A percentile compares a stretch with the other conserved stretches of the same genome.
Evolutionary conservation across 148 eudicot species (phyloP).

Genomic region (Nepenthes mirabilis): DNA sequence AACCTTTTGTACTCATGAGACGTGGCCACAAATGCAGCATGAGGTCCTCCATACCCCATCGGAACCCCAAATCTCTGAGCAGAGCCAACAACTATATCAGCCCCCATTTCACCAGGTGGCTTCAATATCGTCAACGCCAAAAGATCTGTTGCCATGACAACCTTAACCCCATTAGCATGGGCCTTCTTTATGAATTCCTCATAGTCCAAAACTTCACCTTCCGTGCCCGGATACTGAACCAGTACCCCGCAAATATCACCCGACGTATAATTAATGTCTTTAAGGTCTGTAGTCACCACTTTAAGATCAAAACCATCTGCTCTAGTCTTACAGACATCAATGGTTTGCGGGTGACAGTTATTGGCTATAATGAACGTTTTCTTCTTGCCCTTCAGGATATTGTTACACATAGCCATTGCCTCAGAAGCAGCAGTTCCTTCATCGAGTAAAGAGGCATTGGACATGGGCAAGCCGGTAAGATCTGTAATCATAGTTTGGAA

Average conservation of each 20-base stretch:
- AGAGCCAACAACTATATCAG: constrained; percentile 88
- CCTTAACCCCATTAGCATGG: constrained; percentile 80
- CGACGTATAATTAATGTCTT: constrained; percentile 58
- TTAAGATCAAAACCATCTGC: constrained; percentile 83
- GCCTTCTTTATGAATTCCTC: constrained; percentile 85
- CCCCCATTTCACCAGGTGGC: constrained; percentile 91
- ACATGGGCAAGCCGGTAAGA: constrained; percentile 85
- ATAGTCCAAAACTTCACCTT: constrained; percentile 84
- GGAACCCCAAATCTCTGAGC: constrained; percentile 99
- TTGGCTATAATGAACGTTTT: constrained; percentile 74
- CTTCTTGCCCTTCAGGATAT: constrained; percentile 73
- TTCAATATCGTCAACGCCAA: constrained; percentile 87
- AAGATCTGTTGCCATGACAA: constrained; percentile 86
- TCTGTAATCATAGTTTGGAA: constrained; percentile 82
- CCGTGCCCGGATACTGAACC: constrained; percentile 96
- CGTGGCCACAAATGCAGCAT: constrained; percentile 94
- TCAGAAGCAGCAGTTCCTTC: constrained; percentile 97
- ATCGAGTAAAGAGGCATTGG: constrained; percentile 84
- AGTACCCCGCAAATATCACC: constrained; percentile 90
- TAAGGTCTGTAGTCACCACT: constrained; percentile 44
- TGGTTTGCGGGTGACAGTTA: constrained; percentile 89
- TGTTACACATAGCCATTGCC: constrained; percentile 99
- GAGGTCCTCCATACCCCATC: constrained; percentile 99
- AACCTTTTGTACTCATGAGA: constrained; percentile 95
- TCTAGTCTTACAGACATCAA: constrained; percentile 74